phyloP scores from a whole-genome alignment of 192 early-diverging fungal species.

The Lunasporangiospora selenospora region DNA sequence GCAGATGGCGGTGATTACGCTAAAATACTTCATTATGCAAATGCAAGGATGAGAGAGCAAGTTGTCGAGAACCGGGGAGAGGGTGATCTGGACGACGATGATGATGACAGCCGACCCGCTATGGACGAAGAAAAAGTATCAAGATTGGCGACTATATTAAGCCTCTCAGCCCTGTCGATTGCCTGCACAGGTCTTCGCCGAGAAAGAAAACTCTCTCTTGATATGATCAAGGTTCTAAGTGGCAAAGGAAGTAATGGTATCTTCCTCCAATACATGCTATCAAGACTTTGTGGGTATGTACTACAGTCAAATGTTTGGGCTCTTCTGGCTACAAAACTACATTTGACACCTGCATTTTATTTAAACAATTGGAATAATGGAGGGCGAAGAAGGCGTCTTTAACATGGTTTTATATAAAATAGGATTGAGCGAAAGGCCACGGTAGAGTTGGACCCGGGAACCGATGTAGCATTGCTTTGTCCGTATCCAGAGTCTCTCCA shows the following conservation, averaged over 20 bases:
- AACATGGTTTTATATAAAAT: too few species aligned
- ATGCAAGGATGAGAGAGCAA: constrained; percentile 18
- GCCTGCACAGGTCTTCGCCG: constrained; percentile 18
- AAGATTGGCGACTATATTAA: constrained; percentile 25
- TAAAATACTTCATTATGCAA: constrained; percentile 14
- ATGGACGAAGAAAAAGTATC: constrained; percentile 16
- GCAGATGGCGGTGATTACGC: background rate
- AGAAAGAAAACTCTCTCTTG: constrained; percentile 10
- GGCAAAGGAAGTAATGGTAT: constrained; percentile 94
- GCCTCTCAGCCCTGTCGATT: constrained; percentile 24
- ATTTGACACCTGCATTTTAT: too few species aligned
- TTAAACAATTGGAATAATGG: too few species aligned
- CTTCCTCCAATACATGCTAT: constrained; percentile 94
- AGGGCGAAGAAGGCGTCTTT: too few species aligned
- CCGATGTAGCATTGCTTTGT: constrained; percentile 67
- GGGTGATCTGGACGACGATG: constrained; percentile 3
- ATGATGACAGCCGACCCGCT: background rate
- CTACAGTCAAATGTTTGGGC: too few species aligned
- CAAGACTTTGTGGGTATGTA: constrained; percentile 82
- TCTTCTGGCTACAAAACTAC: too few species aligned
- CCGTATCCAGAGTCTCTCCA: constrained; percentile 68
- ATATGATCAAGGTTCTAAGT: constrained; percentile 51
- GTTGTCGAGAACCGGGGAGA: constrained; percentile 30
- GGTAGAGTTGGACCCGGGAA: constrained; percentile 49
- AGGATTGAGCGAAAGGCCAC: constrained; percentile 79